A percentile compares a stretch with the other conserved stretches of the same genome.
phyloP scores from a whole-genome alignment of 768 basidiomycete species.

The Daedalea quercina region DNA sequence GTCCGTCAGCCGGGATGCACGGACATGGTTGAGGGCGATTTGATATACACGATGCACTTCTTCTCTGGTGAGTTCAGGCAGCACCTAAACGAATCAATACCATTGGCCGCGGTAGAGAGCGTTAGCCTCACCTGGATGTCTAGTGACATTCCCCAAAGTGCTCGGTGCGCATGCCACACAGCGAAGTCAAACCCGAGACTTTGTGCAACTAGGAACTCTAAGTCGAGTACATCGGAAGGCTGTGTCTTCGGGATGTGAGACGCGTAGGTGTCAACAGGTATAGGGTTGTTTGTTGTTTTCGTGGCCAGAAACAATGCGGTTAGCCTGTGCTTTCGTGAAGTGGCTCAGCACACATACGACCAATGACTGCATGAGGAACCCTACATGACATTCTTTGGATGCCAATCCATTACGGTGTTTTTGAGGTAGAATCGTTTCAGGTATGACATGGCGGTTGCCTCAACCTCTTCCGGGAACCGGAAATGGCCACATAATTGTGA shows the following conservation, averaged over 20 bases:
- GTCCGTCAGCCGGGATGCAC: conserved; percentile 83
- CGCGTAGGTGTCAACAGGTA: conserved; percentile 82
- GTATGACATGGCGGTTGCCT: conserved; percentile 87
- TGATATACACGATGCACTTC: conserved; percentile 57
- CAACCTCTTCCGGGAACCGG: conserved; percentile 86
- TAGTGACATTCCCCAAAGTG: conserved; percentile 83
- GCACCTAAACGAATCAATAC: conserved; percentile 35
- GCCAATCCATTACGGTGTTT: conserved; percentile 99
- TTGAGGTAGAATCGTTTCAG: conserved; percentile 95
- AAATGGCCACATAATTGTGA: conserved; percentile 79
- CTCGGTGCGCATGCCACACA: conserved; percentile 85
- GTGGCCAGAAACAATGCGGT: conserved; percentile 93
- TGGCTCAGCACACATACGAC: conserved; percentile 3
- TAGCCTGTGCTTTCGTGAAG: conserved; percentile 48
- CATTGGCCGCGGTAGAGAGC: not conserved
- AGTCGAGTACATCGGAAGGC: conserved; percentile 80
- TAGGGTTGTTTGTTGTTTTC: conserved; percentile 94
- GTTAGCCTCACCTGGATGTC: conserved; percentile 66
- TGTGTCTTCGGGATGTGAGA: conserved; percentile 75
- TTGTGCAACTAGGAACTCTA: conserved; percentile 95
- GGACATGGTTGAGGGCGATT: conserved; percentile 56
- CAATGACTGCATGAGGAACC: conserved; percentile 19
- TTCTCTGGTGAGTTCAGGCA: conserved; percentile 44
- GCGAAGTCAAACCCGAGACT: conserved; percentile 92
- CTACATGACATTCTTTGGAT: conserved; percentile 97